Percentiles rank a stretch among this genome's conserved stretches.
phyloP scores from a whole-genome alignment of 2,329 filamentous ascomycete species.

The Dichotomopilus funicola region DNA sequence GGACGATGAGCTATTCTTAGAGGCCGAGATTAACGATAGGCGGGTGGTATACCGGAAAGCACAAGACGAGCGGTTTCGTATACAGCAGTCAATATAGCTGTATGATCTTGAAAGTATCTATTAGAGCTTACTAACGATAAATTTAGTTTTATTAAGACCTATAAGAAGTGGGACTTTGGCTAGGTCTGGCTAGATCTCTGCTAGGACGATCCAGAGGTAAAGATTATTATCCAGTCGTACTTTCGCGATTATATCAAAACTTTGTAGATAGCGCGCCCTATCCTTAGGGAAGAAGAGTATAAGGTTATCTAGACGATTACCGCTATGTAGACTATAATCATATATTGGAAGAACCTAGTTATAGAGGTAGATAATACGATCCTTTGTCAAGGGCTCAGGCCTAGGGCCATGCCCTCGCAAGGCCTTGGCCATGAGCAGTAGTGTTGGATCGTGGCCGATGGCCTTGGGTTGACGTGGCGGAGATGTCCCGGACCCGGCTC shows the following conservation, averaged over 20 bases:
- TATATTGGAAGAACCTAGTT: not conserved
- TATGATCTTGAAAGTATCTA: slow-evolving; percentile 1
- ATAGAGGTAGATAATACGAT: slow-evolving; percentile 2
- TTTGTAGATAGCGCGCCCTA: not conserved
- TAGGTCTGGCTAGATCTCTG: not conserved
- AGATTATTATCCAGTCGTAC: not conserved
- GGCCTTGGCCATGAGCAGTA: not conserved
- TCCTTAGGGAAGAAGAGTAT: not conserved
- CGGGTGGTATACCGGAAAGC: not conserved
- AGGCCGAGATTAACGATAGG: not conserved
- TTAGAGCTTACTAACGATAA: not conserved
- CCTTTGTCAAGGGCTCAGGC: too few relatives aligned
- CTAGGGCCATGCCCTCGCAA: not conserved
- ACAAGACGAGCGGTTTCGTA: not conserved
- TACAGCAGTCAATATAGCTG: not conserved
- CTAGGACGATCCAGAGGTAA: not conserved
- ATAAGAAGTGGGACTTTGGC: not conserved
- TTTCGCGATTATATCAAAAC: not conserved
- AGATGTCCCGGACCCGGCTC: too few relatives aligned
- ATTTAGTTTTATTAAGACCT: slow-evolving; percentile 4
- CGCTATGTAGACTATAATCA: not conserved
- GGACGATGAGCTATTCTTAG: not conserved
- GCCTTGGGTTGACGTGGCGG: too few relatives aligned
- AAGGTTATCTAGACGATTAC: slow-evolving; percentile 1
- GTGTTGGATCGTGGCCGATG: not conserved